Base-by-base conservation (phyloP, 441 rosid species). In the Corymbia citriodora region DNA sequence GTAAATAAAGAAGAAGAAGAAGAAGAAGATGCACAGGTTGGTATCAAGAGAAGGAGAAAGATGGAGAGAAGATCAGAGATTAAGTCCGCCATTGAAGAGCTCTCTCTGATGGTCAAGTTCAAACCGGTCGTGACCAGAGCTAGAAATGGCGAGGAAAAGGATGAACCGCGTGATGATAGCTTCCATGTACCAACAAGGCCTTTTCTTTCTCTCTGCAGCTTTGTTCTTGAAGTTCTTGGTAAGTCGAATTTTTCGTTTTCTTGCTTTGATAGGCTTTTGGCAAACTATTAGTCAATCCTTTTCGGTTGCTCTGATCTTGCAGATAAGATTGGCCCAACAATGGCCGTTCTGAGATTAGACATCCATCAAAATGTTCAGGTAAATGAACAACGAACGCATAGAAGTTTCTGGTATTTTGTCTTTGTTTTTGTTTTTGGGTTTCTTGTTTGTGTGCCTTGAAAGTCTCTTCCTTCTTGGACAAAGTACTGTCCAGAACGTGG, bases 321-420 rank as follows among this genome's bases (percentile, higher is more conserved):
- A 98, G 99, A 98, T 96, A 96, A 96, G 96, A 95, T 98, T 90
- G 99, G 99, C 74, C 99, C 99, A 88, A 96, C 97, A 88, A 96
- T 98, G 99, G 96, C 95, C 55, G 99, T 98, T 90, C 95, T 98
- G 61, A 94, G 99, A 94, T 98, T 96, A 91, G 99, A 98, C 91
- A 93, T 97, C 68, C 89, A 94, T 92, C 98, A 96, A 91, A 98
- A 97, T 91, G 91, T 98, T 85, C 96, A 97, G 98, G 99, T 96
- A 92, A 91, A 87, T 68, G 8, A n/a, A 52, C 13, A 17, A 23
- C 61, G 50, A 40, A 23, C 83, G 83, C 83, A 9, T 50, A 49
- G 52, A 31, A 86, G n/a, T 27, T 54, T 54, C 17, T 21, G 48
- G 29, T 4, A 31, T 4, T 49, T 3, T 85, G 55, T 4, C 65